Evolutionary conservation across 2,329 filamentous ascomycete species (phyloP), one percentile per base, ranked within the genome.

Genomic region (Aaosphaeria pasadenensis): DNA sequence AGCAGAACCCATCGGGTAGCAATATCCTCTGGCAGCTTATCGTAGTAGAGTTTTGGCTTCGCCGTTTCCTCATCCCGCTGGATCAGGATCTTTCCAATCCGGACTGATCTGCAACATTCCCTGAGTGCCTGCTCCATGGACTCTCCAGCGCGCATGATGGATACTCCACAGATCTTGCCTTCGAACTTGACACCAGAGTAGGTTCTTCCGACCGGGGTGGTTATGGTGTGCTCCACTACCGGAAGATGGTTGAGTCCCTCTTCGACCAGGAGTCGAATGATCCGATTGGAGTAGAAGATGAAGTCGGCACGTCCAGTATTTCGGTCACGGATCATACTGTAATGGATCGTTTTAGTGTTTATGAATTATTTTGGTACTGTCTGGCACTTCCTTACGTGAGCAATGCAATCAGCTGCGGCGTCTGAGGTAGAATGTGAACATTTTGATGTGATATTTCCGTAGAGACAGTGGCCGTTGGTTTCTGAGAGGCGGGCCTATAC

Each of bases 271-370:
- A 99, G 80, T 31, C 94, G 89, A 70, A 97, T 97, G 70, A 99
- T 97, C 51, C 94, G 85, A 74, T 99, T 99, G 39, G 91, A 96
- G 77, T 97, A 96, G 76, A 99, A 99, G 67, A 99, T 96, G 71
- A 99, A 99, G 72, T 99, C 94, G 53, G 91, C 94, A 50, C 94
- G 88, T 48, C 87, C 84, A 5, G 94, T 99, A 58, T 87, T 82
- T 71, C 88, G 89, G 72, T 96, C 91, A 60, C 94, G 87, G 67
- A 99, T 97, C 82, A 96, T 96, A 54, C 92, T 97, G 44, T 32
- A 32, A 11, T 39, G 41, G 13, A 39, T 4, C 39, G 33, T 30
- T 36, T 51, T n/a, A 44, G 30, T 45, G 31, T 30, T 39, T 30
- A 29, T 28, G 17, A 24, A 24, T 24, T 3, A 24, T 43, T 30